phyloP scores from a whole-genome alignment of 768 basidiomycete genomes.

The Serendipita sp. region DNA sequence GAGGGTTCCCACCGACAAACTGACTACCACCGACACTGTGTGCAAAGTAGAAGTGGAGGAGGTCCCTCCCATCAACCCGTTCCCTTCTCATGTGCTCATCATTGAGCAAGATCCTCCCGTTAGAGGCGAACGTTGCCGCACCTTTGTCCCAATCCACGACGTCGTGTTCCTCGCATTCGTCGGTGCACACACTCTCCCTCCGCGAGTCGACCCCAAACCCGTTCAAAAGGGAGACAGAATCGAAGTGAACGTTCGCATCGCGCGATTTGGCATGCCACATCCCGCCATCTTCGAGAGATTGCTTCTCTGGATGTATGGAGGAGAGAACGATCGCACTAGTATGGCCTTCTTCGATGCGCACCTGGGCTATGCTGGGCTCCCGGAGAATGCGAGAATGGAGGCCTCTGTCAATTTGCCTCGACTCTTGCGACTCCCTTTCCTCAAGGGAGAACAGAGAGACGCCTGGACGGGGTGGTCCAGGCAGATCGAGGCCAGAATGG shows the following conservation, averaged over 20 bases:
- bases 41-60: neutral
- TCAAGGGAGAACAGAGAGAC: neutral
- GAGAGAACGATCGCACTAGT: neutral
- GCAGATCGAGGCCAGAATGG: neutral
- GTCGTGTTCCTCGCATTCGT: neutral
- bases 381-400: neutral
- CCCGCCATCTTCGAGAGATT: neutral
- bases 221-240: neutral
- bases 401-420: neutral
- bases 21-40: neutral
- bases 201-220: neutral
- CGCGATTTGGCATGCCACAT: neutral
- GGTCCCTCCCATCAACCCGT: neutral
- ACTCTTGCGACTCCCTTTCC: slow-evolving; percentile 2
- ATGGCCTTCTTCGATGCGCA: neutral
- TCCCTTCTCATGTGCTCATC: slow-evolving; percentile 1
- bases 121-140: neutral
- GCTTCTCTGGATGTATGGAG: neutral
- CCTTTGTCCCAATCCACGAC: slow-evolving; percentile 2
- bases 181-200: neutral
- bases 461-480: neutral
- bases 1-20: neutral
- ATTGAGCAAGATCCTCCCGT: slow-evolving; percentile 6
- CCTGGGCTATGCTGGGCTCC: neutral
- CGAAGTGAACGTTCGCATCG: neutral